Base-by-base conservation (phyloP, 2,329 filamentous ascomycete genomes). In the Colletotrichum sp. region DNA sequence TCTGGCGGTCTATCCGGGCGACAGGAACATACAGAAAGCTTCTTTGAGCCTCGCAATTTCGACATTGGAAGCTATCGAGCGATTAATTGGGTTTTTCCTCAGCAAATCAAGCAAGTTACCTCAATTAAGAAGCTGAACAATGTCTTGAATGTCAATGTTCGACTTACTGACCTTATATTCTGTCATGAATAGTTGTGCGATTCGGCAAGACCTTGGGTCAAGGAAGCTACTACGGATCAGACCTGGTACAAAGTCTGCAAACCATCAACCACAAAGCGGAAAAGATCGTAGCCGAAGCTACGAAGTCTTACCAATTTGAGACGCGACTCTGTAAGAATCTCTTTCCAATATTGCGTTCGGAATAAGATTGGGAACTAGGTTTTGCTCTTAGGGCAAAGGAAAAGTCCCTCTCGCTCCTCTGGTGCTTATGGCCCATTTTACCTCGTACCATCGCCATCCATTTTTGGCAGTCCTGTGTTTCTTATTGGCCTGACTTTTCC, bases 291-390 rank as follows among this genome's bases (percentile, higher is more conserved):
- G 39, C 39, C 18, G 39, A n/a, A n/a, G 8, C 39, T 44, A 44
- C 39, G 5, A 44, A 44, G 2, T 10, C 39, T 44, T n/a, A 44
- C 1, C 39, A 44, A 6, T 44, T 44, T n/a, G 39, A 44, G 39
- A 6, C 18, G 8, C 18, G 39, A 5, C 8, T n/a, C 18, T 44
- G 39, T 44, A 44, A 44, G 39, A 44, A 10, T 10, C 5, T 44
- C 3, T 10, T 44, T 2, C 2, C 16, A 44, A 18, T 6, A 4
- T 18, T 44, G 39, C 2, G 18, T 44, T n/a, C 16, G 16, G 39
- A 1, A 10, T 6, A n/a, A 2, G 5, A n/a, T 6, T 0, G 2
- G 39, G 8, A n/a, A 44, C 39, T 44, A 44, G 8, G 5, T 10
- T 6, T 6, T 44, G 39, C 16, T 10, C 8, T n/a, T 5, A 1